Evolutionary conservation across 495 filamentous ascomycete species (phyloP).

Genomic region (Cladorrhinum samala): DNA sequence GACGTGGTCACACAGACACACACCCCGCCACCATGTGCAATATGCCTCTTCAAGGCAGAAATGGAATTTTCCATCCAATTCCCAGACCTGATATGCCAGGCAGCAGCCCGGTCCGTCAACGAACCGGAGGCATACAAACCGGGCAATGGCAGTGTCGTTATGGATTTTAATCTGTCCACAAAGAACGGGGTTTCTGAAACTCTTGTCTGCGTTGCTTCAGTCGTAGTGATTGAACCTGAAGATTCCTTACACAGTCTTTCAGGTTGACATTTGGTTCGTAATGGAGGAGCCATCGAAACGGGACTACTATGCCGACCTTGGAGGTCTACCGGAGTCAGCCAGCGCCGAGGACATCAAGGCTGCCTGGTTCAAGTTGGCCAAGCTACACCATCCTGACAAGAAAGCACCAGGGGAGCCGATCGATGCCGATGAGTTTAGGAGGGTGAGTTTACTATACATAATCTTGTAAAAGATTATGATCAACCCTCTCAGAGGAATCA

Average conservation of each 20-base stretch:
- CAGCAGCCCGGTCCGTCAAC: background rate
- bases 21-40: background rate
- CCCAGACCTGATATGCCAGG: background rate
- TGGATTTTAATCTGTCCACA: too few species aligned
- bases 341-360: constrained; percentile 1
- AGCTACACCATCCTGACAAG: constrained; percentile 5
- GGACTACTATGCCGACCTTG: constrained; percentile 4
- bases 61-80: background rate
- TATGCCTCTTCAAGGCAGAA: background rate
- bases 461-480: too few species aligned
- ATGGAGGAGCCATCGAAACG: background rate
- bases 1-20: too few species aligned
- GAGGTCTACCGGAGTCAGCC: background rate
- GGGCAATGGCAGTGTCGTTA: background rate
- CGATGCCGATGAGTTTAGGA: constrained; percentile 1
- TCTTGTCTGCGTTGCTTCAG: too few species aligned
- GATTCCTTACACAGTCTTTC: too few species aligned
- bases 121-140: background rate
- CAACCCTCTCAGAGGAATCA: too few species aligned
- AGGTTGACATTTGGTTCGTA: too few species aligned
- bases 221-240: too few species aligned
- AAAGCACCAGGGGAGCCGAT: background rate
- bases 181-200: too few species aligned
- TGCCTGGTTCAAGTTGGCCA: constrained; percentile 3
- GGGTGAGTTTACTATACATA: background rate